Percentiles rank a stretch among this genome's conserved stretches.
These are phyloP conservation scores for Russula compacta DNA, from an alignment of 768 basidiomycete genomes.

Conservation along the genomic window DNA sequence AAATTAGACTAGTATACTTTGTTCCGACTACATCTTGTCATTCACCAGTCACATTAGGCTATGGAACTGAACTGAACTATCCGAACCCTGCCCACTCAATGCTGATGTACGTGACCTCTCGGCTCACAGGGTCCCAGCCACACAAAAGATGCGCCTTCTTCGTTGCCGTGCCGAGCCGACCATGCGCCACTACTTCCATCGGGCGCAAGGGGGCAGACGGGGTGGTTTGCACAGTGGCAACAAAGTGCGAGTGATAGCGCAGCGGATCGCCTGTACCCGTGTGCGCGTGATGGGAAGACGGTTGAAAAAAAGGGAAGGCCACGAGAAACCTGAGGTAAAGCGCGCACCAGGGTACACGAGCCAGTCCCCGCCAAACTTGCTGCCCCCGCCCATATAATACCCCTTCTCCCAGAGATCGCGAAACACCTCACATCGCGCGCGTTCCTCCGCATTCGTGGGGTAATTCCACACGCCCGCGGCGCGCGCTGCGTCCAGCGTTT, in stretches of 20 bases:
- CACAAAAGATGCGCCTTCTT: slow-evolving; percentile 94
- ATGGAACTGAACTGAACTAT: slow-evolving; percentile 25
- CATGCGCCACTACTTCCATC: slow-evolving; percentile 94
- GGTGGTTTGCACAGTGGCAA: slow-evolving; percentile 69
- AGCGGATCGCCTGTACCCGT: slow-evolving; percentile 69
- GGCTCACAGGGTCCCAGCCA: slow-evolving; percentile 69
- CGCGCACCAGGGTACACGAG: slow-evolving; percentile 86
- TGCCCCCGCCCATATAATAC: slow-evolving; percentile 80
- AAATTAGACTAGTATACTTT: slow-evolving; percentile 10
- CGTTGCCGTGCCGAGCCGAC: slow-evolving; percentile 90
- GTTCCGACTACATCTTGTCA: neutral
- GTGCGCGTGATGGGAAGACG: too few relatives aligned
- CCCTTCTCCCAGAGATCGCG: slow-evolving; percentile 74
- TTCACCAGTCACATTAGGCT: neutral
- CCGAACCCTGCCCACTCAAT: slow-evolving; percentile 93
- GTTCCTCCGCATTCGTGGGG: slow-evolving; percentile 53
- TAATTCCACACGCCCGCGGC: slow-evolving; percentile 70
- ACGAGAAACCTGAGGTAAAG: neutral
- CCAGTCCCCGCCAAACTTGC: slow-evolving; percentile 95
- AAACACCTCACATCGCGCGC: slow-evolving; percentile 74
- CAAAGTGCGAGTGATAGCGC: slow-evolving; percentile 95
- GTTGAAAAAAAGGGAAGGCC: neutral
- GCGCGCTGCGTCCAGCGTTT: slow-evolving; percentile 50
- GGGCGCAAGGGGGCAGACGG: slow-evolving; percentile 54
- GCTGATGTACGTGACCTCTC: slow-evolving; percentile 62